These are phyloP conservation scores for Juglanconis juglandina DNA, from an alignment of 2,329 filamentous ascomycete genomes.

Conservation along the genomic window DNA sequence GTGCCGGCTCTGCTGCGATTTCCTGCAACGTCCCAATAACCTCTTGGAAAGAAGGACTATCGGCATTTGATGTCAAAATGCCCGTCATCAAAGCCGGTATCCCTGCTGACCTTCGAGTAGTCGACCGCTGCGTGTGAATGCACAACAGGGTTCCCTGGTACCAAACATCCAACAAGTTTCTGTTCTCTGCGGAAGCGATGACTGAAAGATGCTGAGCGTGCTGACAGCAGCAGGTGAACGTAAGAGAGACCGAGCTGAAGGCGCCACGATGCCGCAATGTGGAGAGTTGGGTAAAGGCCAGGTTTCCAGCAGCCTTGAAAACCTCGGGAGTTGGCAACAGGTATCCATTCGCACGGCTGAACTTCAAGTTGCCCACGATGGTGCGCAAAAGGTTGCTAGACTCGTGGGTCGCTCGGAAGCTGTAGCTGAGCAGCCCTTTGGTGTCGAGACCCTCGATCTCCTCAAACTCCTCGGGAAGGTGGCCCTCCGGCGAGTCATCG, in stretches of 20 bases:
- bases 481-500: slow-evolving; percentile 90
- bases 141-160: slow-evolving; percentile 68
- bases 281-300: slow-evolving; percentile 79
- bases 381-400: slow-evolving; percentile 73
- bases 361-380: slow-evolving; percentile 53
- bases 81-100: slow-evolving; percentile 84
- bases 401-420: slow-evolving; percentile 92
- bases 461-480: slow-evolving; percentile 73
- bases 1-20: slow-evolving; percentile 54
- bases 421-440: slow-evolving; percentile 90
- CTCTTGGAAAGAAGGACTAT: slow-evolving; percentile 58
- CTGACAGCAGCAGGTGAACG: slow-evolving; percentile 78
- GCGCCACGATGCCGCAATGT: slow-evolving; percentile 85
- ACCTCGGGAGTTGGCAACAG: slow-evolving; percentile 50
- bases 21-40: slow-evolving; percentile 61
- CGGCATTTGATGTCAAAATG: slow-evolving; percentile 65
- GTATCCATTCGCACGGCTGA: slow-evolving; percentile 38
- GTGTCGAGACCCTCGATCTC: slow-evolving; percentile 70
- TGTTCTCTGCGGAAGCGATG: slow-evolving; percentile 29
- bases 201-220: slow-evolving; percentile 47
- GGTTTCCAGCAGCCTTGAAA: slow-evolving; percentile 64
- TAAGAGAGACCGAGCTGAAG: slow-evolving; percentile 87
- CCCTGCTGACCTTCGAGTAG: slow-evolving; percentile 86
- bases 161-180: slow-evolving; percentile 61
- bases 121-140: slow-evolving; percentile 73